Base-by-base conservation (phyloP, 2,329 filamentous ascomycete species). In the Apiospora koreana region DNA sequence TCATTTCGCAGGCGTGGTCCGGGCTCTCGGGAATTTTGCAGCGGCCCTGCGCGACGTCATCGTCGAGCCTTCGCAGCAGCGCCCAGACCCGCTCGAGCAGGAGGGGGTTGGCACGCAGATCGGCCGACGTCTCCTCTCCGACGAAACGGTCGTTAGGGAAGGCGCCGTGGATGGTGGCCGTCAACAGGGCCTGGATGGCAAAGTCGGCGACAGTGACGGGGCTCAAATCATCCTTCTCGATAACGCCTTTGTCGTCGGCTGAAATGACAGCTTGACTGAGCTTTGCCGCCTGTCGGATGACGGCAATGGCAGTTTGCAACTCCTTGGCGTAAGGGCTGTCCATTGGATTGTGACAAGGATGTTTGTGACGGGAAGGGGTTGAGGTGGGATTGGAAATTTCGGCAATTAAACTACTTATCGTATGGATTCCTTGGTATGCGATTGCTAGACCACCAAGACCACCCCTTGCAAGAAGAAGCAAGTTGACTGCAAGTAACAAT, bases 121-220 rank as follows among this genome's bases (percentile, higher is more conserved):
- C 82, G 0, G 79, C 81, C 0, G 87, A 84, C 21, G 86, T 84
- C 74, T 90, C 88, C 73, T 89, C 88, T 42, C 87, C 88, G 0
- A 89, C 86, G 58, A 89, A 85, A 2, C 71, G 75, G 75, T 89
- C 86, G 7, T 73, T 68, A 0, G 88, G 88, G 68, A 89, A 89
- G 5, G 83, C 83, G 69, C 77, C 71, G 68, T 85, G 84, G 70
- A 89, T 79, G 1, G 85, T 85, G 46, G 83, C 79, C 7, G 85
- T 85, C 50, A 89, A 81, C 6, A 89, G 80, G 0, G 86, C 87
- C 74, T 89, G 87, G 70, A 88, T 84, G 69, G 88, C 87, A 73
- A 89, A 89, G 77, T 90, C 88, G 76, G 85, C 88, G 25, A 89
- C 81, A 0, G 88, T 90, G 65, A 89, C 88, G 2, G 87, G 87